Evolutionary conservation across 176 grass and related monocot genomes (phyloP), one percentile per base, ranked within the genome.

Genomic region (Canna indica): DNA sequence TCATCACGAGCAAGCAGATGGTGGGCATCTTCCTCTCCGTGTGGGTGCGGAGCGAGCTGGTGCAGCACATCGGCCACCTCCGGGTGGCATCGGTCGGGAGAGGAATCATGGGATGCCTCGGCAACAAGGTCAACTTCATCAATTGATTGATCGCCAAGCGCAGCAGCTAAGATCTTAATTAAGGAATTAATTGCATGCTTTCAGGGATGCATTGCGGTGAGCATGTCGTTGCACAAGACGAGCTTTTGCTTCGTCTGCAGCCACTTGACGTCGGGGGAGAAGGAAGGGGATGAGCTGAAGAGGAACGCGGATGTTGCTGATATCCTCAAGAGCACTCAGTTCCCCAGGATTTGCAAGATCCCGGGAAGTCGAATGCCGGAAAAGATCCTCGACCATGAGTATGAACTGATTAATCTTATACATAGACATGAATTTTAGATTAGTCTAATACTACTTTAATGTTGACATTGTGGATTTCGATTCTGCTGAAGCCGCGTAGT

Each of bases 201-300:
- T 7, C 73, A 93, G 91, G 91, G 91, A 11, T 91, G 91, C 83
- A 83, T 96, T 35, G 85, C 88, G 7, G 78, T 96, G 73, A 91
- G 88, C 85, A 96, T 96, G 91, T 91, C 88, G 27, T 59, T 96
- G 72, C 82, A 84, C 70, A 67, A 75, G 70, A 91, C 88, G 18
- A 88, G 47, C 71, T 77, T 96, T 73, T 99, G 89, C 85, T 96
- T 96, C 70, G 76, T 91, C 29, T 99, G 94, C 78, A 87, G 89
- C 84, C 89, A 93, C 82, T 88, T 99, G 17, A 87, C 89, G 18
- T 99, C 94, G 15, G 89, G 94, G 31, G 86, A 99, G 84, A 99
- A 93, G 82, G 94, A 93, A 20, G 94, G 94, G 31, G 86, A 99
- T 69, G 89, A 99, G 80, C 59, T 99, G 32, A 81, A 80, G 74